phyloP scores from a whole-genome alignment of 306 rosid genomes.

The Mimosa bimucronata region DNA sequence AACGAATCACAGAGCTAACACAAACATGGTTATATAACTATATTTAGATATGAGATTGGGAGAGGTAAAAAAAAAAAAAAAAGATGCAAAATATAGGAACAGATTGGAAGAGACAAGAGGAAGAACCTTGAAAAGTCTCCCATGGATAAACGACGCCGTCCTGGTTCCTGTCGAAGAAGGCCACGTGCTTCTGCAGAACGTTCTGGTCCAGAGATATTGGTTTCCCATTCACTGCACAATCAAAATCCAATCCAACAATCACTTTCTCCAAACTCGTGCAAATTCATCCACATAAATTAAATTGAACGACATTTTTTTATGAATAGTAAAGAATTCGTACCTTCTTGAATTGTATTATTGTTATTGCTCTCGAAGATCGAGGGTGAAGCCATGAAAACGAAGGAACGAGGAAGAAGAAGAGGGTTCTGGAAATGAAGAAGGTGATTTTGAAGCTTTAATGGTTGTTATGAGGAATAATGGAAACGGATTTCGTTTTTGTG shows the following conservation, averaged over 20 bases:
- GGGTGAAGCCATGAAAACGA: slow-evolving; percentile 22
- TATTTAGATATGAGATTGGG: background rate
- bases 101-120: no score
- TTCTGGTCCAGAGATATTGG: slow-evolving; percentile 45
- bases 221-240: slow-evolving; percentile 22
- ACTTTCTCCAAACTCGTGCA: background rate
- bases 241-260: background rate
- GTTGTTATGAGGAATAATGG: background rate
- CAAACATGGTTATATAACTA: no score
- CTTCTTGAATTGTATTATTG: background rate
- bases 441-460: background rate
- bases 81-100: background rate
- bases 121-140: slow-evolving; percentile 82
- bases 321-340: background rate
- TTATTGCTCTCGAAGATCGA: background rate
- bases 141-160: slow-evolving; percentile 84
- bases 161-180: slow-evolving; percentile 71
- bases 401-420: background rate
- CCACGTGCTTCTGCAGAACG: slow-evolving; percentile 74
- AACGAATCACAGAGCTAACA: background rate
- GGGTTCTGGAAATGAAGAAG: background rate
- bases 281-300: background rate
- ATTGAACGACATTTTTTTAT: background rate
- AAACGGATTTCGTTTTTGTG: background rate
- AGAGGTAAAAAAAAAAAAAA: background rate